A percentile compares a stretch with the other conserved stretches of the same genome.
Conservation (phyloP, 2,329 filamentous ascomycete genomes). For the Ambrosiella xylebori region DNA sequence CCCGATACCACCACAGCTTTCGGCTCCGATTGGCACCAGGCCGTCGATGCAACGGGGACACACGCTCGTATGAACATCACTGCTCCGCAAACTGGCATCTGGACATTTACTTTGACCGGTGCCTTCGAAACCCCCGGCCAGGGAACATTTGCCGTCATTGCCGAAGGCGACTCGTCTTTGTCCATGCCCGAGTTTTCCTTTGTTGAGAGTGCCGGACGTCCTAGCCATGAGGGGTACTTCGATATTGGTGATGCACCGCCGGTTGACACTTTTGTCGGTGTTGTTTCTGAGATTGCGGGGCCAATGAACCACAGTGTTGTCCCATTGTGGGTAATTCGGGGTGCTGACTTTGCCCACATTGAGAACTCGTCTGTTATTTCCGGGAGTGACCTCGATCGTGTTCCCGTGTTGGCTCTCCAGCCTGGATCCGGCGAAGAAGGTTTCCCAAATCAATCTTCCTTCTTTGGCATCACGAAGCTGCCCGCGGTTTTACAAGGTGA, state of each 20-base stretch:
- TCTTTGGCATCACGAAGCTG: slow-evolving; percentile 6
- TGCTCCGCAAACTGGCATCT: slow-evolving; percentile 8
- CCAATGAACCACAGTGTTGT: neutral
- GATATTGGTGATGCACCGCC: slow-evolving; percentile 5
- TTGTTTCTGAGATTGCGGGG: slow-evolving; percentile 12
- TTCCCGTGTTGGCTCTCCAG: slow-evolving; percentile 1
- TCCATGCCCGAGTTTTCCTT: slow-evolving; percentile 12
- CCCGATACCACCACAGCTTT: neutral
- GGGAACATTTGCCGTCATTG: slow-evolving; percentile 11
- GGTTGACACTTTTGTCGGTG: slow-evolving; percentile 6
- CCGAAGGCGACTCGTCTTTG: slow-evolving; percentile 9
- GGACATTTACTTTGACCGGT: slow-evolving; percentile 5
- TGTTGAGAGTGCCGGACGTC: slow-evolving; percentile 11
- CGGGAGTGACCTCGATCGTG: neutral
- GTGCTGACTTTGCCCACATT: slow-evolving; percentile 4
- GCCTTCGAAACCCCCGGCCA: neutral
- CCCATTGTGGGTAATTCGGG: slow-evolving; percentile 8
- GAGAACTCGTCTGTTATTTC: slow-evolving; percentile 1
- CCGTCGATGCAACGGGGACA: slow-evolving; percentile 9
- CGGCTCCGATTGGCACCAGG: slow-evolving; percentile 9
- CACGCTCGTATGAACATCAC: slow-evolving; percentile 12
- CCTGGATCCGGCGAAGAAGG: slow-evolving; percentile 7
- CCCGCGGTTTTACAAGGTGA: neutral
- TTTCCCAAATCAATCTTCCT: slow-evolving; percentile 2
- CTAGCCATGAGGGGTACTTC: slow-evolving; percentile 14